Base-by-base conservation (phyloP, 352 stramenopile species). In the Blastocystis sp. region DNA sequence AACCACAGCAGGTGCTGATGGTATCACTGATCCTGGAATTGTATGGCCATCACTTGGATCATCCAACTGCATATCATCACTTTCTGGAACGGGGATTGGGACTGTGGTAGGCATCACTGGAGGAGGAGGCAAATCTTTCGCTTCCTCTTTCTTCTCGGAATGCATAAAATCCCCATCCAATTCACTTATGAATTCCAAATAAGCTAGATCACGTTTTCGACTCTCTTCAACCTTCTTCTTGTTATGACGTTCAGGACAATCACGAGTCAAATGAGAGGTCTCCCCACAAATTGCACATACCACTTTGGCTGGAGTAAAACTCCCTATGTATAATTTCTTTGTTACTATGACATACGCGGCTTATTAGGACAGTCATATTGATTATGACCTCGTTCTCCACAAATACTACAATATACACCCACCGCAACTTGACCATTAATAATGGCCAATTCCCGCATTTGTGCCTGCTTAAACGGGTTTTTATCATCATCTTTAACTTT, bases 361-460 rank as follows among this genome's bases (percentile, higher is more conserved):
- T 93, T 90, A 87, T 95, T 95, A 22, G 94, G 94, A 88, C 94
- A 96, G 68, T 95, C 93, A 90, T 93, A 95, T 90, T 96, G 93
- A 0, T 93, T 92, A 89, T 96, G 94, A 24, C 94, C 94, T 73
- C 95, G 95, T 82, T 96, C 93, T 17, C 94, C 94, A 93, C 94
- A 96, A 87, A 95, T 91, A 89, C 95, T 92, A 54, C 94, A 96
- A 66, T 92, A 95, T 87, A 95, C 93, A 56, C 95, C 93, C 58
- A 95, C 93, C 57, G 93, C 93, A 35, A 96, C 90, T 51, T 93
- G 95, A 64, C 94, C 94, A 92, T 99, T 99, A 92, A 99, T 98
- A 48, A 98, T 92, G 44, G 97, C 97, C 64, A 99, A 93, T 90
- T 99, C 96, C 27, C 96, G 92, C 78, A 99, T 91, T 91, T 99